These are phyloP conservation scores for Letharia columbiana DNA, from an alignment of 495 filamentous ascomycete genomes.

Conservation along the genomic window DNA sequence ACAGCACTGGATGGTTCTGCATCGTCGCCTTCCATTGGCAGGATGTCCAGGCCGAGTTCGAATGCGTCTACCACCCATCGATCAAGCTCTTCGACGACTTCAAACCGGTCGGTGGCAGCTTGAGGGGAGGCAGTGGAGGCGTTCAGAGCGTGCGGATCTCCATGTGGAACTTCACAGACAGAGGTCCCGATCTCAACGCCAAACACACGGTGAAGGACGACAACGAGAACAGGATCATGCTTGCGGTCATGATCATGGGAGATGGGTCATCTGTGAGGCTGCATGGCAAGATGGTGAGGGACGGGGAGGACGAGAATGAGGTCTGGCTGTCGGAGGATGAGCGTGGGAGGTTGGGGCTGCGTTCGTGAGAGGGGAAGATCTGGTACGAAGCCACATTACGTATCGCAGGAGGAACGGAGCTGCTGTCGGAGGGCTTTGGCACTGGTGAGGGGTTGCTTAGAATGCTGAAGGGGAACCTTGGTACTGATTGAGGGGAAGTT, in stretches of 20 bases:
- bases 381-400: not conserved
- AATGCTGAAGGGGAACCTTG: not conserved
- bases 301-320: not conserved
- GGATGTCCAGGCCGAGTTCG: not conserved
- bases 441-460: not conserved
- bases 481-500: not conserved
- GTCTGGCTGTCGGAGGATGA: not conserved
- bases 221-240: not conserved
- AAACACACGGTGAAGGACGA: slow-evolving; percentile 1
- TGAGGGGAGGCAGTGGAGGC: not conserved
- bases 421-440: not conserved
- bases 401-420: not conserved
- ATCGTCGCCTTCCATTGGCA: not conserved
- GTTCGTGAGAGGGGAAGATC: not conserved
- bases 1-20: not conserved
- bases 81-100: not conserved
- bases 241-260: not conserved
- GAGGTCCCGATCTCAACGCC: not conserved
- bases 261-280: not conserved
- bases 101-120: not conserved
- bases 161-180: not conserved
- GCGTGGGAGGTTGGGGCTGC: not conserved
- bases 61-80: not conserved
- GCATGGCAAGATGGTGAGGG: not conserved
- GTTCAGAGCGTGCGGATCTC: not conserved